Evolutionary conservation across 805 yeast species (phyloP).

Genomic region (Starmerella geochares): DNA sequence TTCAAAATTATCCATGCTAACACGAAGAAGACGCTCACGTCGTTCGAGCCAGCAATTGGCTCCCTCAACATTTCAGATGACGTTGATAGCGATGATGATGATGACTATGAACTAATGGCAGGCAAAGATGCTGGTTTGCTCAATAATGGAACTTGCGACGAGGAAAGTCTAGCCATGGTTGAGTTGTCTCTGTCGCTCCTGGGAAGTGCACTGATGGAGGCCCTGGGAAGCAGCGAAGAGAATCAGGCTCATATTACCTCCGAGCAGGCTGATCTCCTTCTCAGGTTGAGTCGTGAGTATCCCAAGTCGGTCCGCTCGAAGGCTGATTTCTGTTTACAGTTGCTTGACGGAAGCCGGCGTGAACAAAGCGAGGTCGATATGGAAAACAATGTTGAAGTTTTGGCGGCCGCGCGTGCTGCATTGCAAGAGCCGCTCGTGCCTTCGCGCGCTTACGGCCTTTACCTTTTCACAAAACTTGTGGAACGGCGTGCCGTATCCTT

Average conservation of each 20-base stretch:
- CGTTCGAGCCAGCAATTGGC: slow-evolving; percentile 15
- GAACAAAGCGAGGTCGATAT: slow-evolving; percentile 16
- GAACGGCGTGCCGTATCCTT: slow-evolving; percentile 38
- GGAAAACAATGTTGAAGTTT: slow-evolving; percentile 17
- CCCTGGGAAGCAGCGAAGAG: slow-evolving; percentile 11
- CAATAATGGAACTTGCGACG: slow-evolving; percentile 23
- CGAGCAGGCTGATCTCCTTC: slow-evolving; percentile 7
- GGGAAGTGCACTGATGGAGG: slow-evolving; percentile 29
- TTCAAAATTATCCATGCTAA: slow-evolving; percentile 33
- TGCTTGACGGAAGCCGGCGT: slow-evolving; percentile 11
- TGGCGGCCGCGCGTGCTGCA: slow-evolving; percentile 54
- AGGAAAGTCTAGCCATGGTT: slow-evolving; percentile 24
- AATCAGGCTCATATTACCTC: slow-evolving; percentile 14
- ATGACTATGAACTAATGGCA: slow-evolving; percentile 20
- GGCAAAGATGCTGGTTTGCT: slow-evolving; percentile 14
- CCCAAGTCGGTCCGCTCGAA: slow-evolving; percentile 15
- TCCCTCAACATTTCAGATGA: slow-evolving; percentile 20
- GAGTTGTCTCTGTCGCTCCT: slow-evolving; percentile 30
- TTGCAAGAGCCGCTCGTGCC: slow-evolving; percentile 74
- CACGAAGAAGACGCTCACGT: neutral
- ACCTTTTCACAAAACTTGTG: slow-evolving; percentile 48
- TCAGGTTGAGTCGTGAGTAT: neutral
- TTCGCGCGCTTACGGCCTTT: slow-evolving; percentile 75
- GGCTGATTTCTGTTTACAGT: slow-evolving; percentile 23
- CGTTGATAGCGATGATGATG: slow-evolving; percentile 16